These are phyloP conservation scores for Begonia fuchsioides DNA, from an alignment of 306 rosid genomes.

Conservation along the genomic window DNA sequence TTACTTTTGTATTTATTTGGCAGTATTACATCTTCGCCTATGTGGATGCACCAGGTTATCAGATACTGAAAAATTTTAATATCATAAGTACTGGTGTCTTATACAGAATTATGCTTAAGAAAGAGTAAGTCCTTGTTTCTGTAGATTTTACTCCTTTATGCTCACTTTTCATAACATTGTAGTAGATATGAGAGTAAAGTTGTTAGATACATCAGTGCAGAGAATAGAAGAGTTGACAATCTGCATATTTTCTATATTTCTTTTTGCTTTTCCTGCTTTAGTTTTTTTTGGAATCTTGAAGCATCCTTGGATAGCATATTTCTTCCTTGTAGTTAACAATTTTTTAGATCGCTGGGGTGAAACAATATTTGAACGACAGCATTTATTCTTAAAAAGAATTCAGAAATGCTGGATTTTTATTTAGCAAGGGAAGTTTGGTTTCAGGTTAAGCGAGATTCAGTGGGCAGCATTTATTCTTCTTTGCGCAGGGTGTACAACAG, in stretches of 20 bases:
- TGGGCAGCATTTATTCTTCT: slow-evolving; percentile 97
- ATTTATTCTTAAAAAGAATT: no score
- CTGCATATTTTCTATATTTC: no score
- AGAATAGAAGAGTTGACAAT: no score
- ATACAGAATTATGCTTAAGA: no score
- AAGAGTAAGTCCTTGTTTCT: slow-evolving; percentile 24
- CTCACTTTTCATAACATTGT: neutral
- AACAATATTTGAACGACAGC: no score
- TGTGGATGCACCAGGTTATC: no score
- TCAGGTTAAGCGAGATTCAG: slow-evolving; percentile 89
- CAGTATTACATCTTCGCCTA: slow-evolving; percentile 99
- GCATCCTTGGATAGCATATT: slow-evolving; percentile 1
- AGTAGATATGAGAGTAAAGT: no score
- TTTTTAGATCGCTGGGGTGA: no score
- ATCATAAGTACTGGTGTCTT: no score
- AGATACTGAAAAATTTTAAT: no score
- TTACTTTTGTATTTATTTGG: slow-evolving; percentile 1
- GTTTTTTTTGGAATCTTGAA: neutral
- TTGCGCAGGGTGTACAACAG: slow-evolving; percentile 88
- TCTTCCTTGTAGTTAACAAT: slow-evolving; percentile 8
- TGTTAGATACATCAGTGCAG: no score
- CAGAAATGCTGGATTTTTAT: neutral
- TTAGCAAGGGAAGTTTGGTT: slow-evolving; percentile 2
- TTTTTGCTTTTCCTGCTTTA: no score
- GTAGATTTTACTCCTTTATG: neutral